Evolutionary conservation across 371 early-diverging fungal species (phyloP).

Genomic region (Blastocladiella emersonii): DNA sequence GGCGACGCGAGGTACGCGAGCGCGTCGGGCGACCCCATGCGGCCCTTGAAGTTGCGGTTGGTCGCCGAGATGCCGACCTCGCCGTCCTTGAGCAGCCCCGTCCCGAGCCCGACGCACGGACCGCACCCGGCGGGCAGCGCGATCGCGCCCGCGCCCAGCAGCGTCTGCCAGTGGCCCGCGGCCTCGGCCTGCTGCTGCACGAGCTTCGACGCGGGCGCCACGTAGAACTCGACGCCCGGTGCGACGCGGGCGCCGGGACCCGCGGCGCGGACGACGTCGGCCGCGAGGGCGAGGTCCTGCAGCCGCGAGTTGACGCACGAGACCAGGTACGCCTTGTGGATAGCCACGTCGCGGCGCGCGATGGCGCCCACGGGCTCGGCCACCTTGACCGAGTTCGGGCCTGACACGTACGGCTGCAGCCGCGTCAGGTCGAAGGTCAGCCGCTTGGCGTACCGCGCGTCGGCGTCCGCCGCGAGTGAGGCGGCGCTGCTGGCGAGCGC

Average conservation of each 20-base stretch:
- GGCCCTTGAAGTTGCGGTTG: constrained; percentile 93
- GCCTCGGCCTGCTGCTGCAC: constrained; percentile 73
- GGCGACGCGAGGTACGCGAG: constrained; percentile 86
- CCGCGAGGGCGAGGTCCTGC: constrained; percentile 73
- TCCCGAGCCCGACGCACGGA: constrained; percentile 64
- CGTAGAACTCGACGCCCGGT: constrained; percentile 81
- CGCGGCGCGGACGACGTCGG: constrained; percentile 46
- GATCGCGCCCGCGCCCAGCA: constrained; percentile 80
- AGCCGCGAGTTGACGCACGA: constrained; percentile 86
- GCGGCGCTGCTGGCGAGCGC: constrained; percentile 33
- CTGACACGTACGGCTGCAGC: constrained; percentile 73
- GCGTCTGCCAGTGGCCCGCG: constrained; percentile 71
- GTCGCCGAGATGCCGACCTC: constrained; percentile 90
- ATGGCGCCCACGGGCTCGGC: constrained; percentile 65
- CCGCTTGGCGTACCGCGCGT: constrained; percentile 68
- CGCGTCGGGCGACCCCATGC: constrained; percentile 87
- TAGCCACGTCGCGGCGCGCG: constrained; percentile 47
- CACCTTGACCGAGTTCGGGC: constrained; percentile 87
- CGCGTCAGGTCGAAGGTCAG: constrained; percentile 76
- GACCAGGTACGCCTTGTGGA: constrained; percentile 91
- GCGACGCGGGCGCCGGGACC: constrained; percentile 48
- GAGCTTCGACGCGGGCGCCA: constrained; percentile 83
- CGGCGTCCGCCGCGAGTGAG: constrained; percentile 31
- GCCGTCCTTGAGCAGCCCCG: not conserved
- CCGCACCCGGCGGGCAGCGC: constrained; percentile 89